phyloP scores from a whole-genome alignment of 768 basidiomycete species.

The Erythrobasidium yunnanense region DNA sequence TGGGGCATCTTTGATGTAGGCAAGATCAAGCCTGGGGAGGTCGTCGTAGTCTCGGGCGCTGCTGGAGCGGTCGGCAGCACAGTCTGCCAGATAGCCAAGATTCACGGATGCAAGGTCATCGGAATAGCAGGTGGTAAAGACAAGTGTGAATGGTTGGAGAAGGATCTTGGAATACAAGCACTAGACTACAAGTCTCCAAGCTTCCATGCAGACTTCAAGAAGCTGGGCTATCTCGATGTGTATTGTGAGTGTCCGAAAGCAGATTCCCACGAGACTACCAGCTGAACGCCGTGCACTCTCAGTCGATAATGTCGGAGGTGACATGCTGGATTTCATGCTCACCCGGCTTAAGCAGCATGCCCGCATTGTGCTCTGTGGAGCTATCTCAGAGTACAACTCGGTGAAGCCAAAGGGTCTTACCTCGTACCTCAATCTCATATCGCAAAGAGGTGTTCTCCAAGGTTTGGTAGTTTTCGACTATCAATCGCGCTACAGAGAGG shows the following conservation, averaged over 20 bases:
- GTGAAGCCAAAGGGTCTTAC: slow-evolving; percentile 54
- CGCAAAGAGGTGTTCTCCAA: slow-evolving; percentile 64
- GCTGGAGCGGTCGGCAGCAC: slow-evolving; percentile 81
- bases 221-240: slow-evolving; percentile 66
- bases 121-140: slow-evolving; percentile 75
- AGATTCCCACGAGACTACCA: background rate
- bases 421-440: slow-evolving; percentile 50
- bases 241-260: slow-evolving; percentile 60
- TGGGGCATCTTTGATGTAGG: slow-evolving; percentile 80
- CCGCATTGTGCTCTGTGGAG: slow-evolving; percentile 70
- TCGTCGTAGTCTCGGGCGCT: slow-evolving; percentile 74
- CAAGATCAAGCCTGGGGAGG: slow-evolving; percentile 69
- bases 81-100: slow-evolving; percentile 72
- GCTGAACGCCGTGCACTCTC: background rate
- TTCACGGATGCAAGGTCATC: slow-evolving; percentile 61
- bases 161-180: slow-evolving; percentile 67
- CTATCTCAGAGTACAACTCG: slow-evolving; percentile 63
- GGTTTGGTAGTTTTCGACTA: slow-evolving; percentile 68
- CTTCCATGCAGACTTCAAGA: slow-evolving; percentile 61
- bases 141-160: slow-evolving; percentile 75
- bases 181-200: slow-evolving; percentile 71
- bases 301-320: slow-evolving; percentile 47
- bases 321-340: slow-evolving; percentile 68
- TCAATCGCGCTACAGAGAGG: slow-evolving; percentile 51
- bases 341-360: slow-evolving; percentile 65